Percentiles rank a stretch among this genome's conserved stretches.
phyloP scores from a whole-genome alignment of 2,329 filamentous ascomycete species.

The Xylariaceae sp. region DNA sequence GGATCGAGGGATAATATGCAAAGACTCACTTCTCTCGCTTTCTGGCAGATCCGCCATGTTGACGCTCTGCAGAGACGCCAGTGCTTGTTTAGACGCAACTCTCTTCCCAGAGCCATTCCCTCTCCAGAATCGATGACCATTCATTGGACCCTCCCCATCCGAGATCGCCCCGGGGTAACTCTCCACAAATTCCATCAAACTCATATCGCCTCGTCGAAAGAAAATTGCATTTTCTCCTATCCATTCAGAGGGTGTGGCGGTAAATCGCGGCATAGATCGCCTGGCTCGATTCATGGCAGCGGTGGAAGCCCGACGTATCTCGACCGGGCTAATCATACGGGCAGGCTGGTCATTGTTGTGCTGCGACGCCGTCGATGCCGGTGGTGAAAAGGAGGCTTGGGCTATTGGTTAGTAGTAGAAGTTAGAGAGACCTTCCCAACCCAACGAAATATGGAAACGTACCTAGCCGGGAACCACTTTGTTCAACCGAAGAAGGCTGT shows the following conservation, averaged over 20 bases:
- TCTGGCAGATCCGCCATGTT: conserved; percentile 43
- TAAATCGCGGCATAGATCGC: conserved; percentile 8
- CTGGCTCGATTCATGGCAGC: conserved; percentile 11
- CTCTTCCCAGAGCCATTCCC: conserved; percentile 42
- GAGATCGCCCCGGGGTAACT: conserved; percentile 5
- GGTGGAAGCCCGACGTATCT: conserved; percentile 14
- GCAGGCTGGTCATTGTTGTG: conserved; percentile 6
- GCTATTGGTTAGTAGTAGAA: conserved; percentile 6
- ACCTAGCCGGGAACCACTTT: conserved; percentile 3
- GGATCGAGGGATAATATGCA: background rate
- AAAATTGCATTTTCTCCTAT: conserved; percentile 1
- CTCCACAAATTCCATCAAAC: conserved; percentile 16
- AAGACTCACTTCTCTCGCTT: conserved; percentile 44
- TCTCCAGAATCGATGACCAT: conserved; percentile 45
- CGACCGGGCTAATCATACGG: conserved; percentile 13
- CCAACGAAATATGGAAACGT: background rate
- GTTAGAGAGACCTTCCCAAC: conserved; percentile 7
- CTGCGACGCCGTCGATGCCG: conserved; percentile 11
- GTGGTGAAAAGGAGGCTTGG: conserved; percentile 5
- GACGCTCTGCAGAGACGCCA: conserved; percentile 46
- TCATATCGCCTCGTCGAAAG: conserved; percentile 11
- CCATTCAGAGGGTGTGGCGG: conserved; percentile 11
- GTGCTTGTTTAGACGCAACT: conserved; percentile 45
- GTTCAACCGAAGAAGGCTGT: background rate
- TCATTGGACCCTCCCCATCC: conserved; percentile 33